Evolutionary conservation across 768 basidiomycete species (phyloP), one percentile per base, ranked within the genome.

Genomic region (Leccinum incarnatum): DNA sequence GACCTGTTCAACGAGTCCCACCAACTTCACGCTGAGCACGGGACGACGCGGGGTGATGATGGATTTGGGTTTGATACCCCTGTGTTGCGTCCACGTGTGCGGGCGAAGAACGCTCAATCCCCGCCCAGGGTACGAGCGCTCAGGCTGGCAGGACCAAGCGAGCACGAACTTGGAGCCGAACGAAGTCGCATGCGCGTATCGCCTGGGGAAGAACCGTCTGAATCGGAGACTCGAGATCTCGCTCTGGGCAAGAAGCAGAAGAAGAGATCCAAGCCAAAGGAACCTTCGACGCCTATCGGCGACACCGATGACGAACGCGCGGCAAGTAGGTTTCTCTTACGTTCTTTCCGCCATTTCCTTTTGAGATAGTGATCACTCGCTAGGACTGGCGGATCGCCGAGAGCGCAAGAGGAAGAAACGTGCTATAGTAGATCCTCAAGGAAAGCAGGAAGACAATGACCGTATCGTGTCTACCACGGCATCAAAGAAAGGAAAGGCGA

Each of bases 331-430:
- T 68, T 68, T 40, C 23, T 48, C 53, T 30, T 45, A 17, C 2
- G 40, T n/a, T 25, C 23, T 30, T 12, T 23, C 29, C 23, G 10
- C 12, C 17, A n/a, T 27, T 34, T 34, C 47, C 30, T 5, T 27
- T 30, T 52, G 49, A 48, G 2, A 45, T 45, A 11, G 10, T 11
- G 4, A 27, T 45, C 23, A 60, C 32, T 34, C 37, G 54, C 21
- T 45, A 92, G 89, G 89, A 55, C 72, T 89, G 12, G 75, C 78
- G 11, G 86, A 87, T 61, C 81, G 90, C 27, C 81, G 86, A 14
- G 83, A 88, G 60, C 78, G 84, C 48, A 86, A 86, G 69, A 81
- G 82, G 54, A 72, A 72, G 23, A 89, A 83, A 65, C 80, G 80
- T 21, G 79, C 77, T 2, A 84, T 88, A 37, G 76, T 85, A 37